Base-by-base conservation (phyloP, 2,329 filamentous ascomycete genomes). In the Chaetomium globosum region DNA sequence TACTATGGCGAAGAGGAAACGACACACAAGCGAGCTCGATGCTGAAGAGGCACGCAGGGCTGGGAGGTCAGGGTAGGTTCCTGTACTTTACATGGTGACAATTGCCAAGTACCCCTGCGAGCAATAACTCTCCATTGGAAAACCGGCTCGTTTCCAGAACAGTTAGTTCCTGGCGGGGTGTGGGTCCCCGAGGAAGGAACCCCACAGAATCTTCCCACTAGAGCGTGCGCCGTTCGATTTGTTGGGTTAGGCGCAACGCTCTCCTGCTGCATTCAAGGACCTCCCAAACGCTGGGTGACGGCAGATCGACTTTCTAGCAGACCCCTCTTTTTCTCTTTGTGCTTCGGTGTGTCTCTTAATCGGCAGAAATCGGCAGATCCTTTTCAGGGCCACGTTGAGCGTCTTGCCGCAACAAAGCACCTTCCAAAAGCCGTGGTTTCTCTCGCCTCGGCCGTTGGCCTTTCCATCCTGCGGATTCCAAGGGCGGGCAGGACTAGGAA, bases 101-200 rank as follows among this genome's bases (percentile, higher is more conserved):
- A 62, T 63, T 67, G 67, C 68, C 66, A 69, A 69, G 66, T 58
- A 68, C 65, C 65, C 65, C 57, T 64, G 61, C 46, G 48, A 39
- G 59, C 52, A 39, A 61, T 51, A 30, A 62, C 64, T 59, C 64
- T 59, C 55, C 63, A 62, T 63, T 65, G 51, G 63, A 61, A 66
- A 65, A 60, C 68, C 66, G 54, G 57, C 62, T 68, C 66, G 65
- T 66, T 69, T 71, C 69, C 69, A 71, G 67, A 71, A 69, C 33
- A 36, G 53, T 52, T 55, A 66, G 65, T 66, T 64, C 63, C 60
- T 65, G 58, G 65, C 33, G 63, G 66, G 68, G 68, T 64, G 67
- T 63, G 61, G 65, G 65, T 39, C 19, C 28, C 26, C n/a, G 2
- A n/a, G 21, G 33, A 46, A 21, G n/a, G 23, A 53, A 59, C 58